phyloP scores from a whole-genome alignment of 345 rosid genomes.

The Syzygium grande region DNA sequence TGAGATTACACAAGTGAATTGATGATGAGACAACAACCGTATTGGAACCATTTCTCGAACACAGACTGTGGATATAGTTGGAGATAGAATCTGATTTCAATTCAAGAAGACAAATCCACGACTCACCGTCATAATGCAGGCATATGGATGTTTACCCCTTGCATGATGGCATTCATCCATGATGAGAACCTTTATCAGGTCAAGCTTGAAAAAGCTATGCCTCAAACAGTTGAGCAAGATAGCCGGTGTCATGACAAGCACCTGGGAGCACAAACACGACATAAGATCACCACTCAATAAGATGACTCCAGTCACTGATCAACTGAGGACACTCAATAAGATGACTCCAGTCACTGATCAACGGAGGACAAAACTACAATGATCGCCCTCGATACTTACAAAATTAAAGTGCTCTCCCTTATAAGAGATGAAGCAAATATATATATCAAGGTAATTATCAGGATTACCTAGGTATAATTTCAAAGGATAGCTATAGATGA shows the following conservation, averaged over 20 bases:
- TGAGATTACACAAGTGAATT: background rate
- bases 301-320: background rate
- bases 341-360: background rate
- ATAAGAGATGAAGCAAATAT: background rate
- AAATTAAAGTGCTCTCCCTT: background rate
- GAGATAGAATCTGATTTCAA: background rate
- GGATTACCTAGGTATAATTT: background rate
- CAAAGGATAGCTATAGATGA: background rate
- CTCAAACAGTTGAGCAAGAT: slow-evolving; percentile 70
- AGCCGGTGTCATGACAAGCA: slow-evolving; percentile 92
- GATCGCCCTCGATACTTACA: background rate
- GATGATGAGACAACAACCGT: background rate
- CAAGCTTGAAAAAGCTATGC: slow-evolving; percentile 45
- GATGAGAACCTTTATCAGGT: slow-evolving; percentile 64
- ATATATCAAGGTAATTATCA: background rate
- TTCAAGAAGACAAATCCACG: background rate
- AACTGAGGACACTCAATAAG: background rate
- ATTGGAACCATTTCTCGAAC: background rate
- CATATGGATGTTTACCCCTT: slow-evolving; percentile 61
- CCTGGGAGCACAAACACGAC: slow-evolving; percentile 28
- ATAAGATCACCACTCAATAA: background rate
- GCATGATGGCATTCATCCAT: slow-evolving; percentile 96
- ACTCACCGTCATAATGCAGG: slow-evolving; percentile 75
- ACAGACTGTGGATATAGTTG: background rate
- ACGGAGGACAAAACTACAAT: background rate